phyloP scores from a whole-genome alignment of 106 monocot species.

The Posidonia australis region DNA sequence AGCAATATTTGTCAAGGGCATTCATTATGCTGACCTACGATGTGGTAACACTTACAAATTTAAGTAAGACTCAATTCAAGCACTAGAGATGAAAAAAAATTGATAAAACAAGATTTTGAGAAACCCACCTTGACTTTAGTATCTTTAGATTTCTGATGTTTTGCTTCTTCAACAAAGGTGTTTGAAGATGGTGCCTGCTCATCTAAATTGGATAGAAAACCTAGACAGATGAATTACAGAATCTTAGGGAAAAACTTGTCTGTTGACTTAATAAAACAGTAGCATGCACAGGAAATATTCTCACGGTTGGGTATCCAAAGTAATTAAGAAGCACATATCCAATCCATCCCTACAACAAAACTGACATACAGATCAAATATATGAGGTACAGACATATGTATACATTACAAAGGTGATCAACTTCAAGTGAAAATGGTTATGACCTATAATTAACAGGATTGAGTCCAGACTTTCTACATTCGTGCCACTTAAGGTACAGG shows the following conservation, averaged over 20 bases:
- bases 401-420: background rate
- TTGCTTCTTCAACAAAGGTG: slow-evolving; percentile 7
- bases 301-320: too few species aligned
- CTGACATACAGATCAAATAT: too few species aligned
- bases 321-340: too few species aligned
- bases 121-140: slow-evolving; percentile 21
- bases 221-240: slow-evolving; percentile 19
- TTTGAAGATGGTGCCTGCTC: slow-evolving; percentile 23
- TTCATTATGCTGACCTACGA: too few species aligned
- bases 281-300: too few species aligned
- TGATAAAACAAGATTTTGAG: too few species aligned
- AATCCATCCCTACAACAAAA: too few species aligned
- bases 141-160: slow-evolving; percentile 13
- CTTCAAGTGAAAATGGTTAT: too few species aligned
- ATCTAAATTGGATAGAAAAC: slow-evolving; percentile 28
- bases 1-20: too few species aligned
- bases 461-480: too few species aligned
- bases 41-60: background rate
- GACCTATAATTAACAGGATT: too few species aligned
- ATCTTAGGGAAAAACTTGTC: background rate
- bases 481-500: too few species aligned
- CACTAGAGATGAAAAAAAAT: background rate
- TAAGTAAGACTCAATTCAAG: background rate
- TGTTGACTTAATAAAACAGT: background rate
- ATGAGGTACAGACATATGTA: background rate